A percentile compares a stretch with the other conserved stretches of the same genome.
phyloP scores from a whole-genome alignment of 768 basidiomycete genomes.

The Hypholoma sublateritium region DNA sequence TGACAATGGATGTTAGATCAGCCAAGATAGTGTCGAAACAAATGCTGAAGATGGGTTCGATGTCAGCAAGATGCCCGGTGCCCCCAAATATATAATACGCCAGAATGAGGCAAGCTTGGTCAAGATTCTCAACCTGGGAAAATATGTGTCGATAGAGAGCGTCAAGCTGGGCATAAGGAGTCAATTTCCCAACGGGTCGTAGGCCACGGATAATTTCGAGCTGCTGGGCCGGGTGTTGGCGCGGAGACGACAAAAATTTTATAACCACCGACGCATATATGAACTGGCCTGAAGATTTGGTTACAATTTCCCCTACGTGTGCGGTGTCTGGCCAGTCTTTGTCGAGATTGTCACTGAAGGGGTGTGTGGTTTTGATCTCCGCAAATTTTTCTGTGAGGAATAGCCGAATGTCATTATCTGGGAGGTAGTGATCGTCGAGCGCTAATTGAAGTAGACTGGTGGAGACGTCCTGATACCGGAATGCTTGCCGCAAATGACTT shows the following conservation, averaged over 20 bases:
- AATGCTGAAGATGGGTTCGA: too few relatives aligned
- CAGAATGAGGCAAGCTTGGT: not conserved
- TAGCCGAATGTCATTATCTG: too few relatives aligned
- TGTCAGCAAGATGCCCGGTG: too few relatives aligned
- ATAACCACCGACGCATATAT: slow-evolving; percentile 6
- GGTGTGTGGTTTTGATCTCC: slow-evolving; percentile 2
- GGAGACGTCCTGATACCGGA: not conserved
- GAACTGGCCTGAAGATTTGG: slow-evolving; percentile 6
- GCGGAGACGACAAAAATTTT: not conserved
- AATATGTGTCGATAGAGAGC: too few relatives aligned
- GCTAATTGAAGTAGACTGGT: not conserved
- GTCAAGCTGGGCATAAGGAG: too few relatives aligned
- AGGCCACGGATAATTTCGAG: not conserved
- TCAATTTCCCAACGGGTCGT: not conserved
- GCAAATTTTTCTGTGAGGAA: slow-evolving; percentile 4
- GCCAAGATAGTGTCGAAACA: too few relatives aligned
- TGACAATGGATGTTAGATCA: too few relatives aligned
- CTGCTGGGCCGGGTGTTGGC: not conserved
- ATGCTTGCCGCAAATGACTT: not conserved
- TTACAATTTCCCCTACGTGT: not conserved
- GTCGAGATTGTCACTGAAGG: not conserved
- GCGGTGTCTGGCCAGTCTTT: not conserved
- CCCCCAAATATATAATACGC: not conserved
- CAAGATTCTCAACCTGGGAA: too few relatives aligned
- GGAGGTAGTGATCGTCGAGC: not conserved